phyloP scores from a whole-genome alignment of 306 rosid species.

The Datisca glomerata region DNA sequence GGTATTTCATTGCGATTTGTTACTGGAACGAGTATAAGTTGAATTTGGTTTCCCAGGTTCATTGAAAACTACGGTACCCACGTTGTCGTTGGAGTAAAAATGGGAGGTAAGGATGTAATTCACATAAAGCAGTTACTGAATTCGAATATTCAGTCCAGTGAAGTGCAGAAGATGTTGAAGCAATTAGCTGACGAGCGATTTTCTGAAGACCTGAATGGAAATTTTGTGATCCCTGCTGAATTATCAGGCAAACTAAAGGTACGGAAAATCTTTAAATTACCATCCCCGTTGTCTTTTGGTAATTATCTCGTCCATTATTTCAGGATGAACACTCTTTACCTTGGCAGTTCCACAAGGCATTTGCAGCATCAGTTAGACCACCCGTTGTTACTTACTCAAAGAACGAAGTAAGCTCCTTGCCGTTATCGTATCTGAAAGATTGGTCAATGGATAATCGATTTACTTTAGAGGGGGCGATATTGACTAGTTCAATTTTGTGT shows the following conservation, averaged over 20 bases:
- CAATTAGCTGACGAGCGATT: constrained; percentile 66
- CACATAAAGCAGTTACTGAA: constrained; percentile 56
- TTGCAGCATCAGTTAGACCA: constrained; percentile 32
- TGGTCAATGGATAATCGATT: no score
- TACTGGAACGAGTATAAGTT: neutral
- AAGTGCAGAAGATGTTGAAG: constrained; percentile 64
- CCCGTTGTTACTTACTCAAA: constrained; percentile 32
- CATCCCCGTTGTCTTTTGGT: neutral
- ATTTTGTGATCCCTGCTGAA: constrained; percentile 19
- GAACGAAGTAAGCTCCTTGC: constrained; percentile 46
- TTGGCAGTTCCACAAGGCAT: constrained; percentile 19
- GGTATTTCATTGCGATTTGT: neutral
- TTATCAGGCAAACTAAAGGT: constrained; percentile 42
- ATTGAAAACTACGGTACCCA: constrained; percentile 87
- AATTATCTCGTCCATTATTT: constrained; percentile 7
- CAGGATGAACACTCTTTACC: constrained; percentile 35
- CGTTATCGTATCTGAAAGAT: no score
- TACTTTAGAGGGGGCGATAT: no score
- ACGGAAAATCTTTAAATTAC: neutral
- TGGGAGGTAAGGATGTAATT: constrained; percentile 91
- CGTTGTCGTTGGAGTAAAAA: constrained; percentile 76
- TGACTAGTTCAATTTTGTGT: constrained; percentile 10
- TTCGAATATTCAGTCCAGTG: constrained; percentile 41
- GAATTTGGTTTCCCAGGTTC: constrained; percentile 52
- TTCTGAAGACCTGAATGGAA: constrained; percentile 28